A percentile compares a stretch with the other conserved stretches of the same genome.
These are phyloP conservation scores for Cajanus cajan DNA, from an alignment of 306 rosid species.

Conservation along the genomic window DNA sequence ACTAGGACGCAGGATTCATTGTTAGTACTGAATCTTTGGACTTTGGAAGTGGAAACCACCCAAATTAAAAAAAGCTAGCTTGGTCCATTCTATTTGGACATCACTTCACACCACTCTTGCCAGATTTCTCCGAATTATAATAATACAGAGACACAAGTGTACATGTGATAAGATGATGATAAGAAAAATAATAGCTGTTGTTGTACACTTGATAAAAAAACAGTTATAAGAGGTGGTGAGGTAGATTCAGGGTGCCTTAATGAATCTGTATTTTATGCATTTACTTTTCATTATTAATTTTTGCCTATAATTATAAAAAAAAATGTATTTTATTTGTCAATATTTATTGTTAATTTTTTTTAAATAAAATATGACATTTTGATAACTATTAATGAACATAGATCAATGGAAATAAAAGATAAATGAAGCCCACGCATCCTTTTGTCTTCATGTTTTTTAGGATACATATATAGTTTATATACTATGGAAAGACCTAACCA, in stretches of 20 bases:
- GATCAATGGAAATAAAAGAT: not conserved
- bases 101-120: constrained; percentile 15
- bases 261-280: not conserved
- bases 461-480: not conserved
- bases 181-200: no score
- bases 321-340: no score
- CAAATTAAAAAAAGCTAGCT: not conserved
- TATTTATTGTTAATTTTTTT: no score
- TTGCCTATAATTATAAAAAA: no score
- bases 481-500: not conserved
- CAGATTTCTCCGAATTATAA: not conserved
- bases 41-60: constrained; percentile 10
- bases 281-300: no score
- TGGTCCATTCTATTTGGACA: constrained; percentile 17
- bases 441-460: not conserved
- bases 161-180: no score
- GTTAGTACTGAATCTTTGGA: not conserved
- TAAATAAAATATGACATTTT: no score
- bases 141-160: no score
- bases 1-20: not conserved
- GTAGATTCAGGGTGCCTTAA: not conserved
- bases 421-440: not conserved
- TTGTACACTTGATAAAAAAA: no score
- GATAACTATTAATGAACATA: no score
- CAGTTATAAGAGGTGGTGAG: not conserved